Percentiles rank a stretch among this genome's conserved stretches.
Evolutionary conservation across 169 alveolate genomes (phyloP).

Genomic region (Perkinsus marinus): DNA sequence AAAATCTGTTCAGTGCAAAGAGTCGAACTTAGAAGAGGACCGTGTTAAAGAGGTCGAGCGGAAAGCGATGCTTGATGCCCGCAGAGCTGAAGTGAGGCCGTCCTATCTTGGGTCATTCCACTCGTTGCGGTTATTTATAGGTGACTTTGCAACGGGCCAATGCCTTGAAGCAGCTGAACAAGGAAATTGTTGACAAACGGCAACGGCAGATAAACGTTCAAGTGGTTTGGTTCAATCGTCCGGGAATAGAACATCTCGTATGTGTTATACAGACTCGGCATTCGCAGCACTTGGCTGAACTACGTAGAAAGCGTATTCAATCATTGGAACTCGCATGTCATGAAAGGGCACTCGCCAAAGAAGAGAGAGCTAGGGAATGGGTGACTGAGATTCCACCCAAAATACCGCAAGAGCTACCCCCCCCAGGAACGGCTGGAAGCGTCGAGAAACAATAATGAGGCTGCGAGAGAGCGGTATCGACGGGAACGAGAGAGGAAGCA

Average conservation of each 20-base stretch:
- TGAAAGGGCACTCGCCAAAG: background rate
- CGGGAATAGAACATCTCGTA: no score
- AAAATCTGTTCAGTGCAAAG: background rate
- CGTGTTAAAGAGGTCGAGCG: background rate
- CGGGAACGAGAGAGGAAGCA: background rate
- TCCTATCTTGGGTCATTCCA: background rate
- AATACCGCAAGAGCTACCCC: background rate
- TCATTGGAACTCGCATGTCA: background rate
- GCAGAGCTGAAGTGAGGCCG: background rate
- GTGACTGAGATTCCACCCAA: background rate
- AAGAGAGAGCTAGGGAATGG: background rate
- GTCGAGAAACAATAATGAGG: background rate
- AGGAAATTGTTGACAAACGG: background rate
- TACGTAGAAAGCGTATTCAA: background rate
- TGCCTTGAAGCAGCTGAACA: background rate
- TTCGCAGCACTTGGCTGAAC: background rate
- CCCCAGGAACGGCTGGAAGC: background rate
- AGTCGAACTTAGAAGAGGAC: background rate
- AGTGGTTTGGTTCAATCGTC: no score
- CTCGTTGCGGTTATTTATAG: background rate
- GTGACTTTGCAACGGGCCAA: background rate
- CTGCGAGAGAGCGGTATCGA: background rate
- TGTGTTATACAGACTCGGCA: background rate
- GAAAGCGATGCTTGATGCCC: background rate
- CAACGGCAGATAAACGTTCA: background rate